Base-by-base conservation (phyloP, 495 filamentous ascomycete genomes). In the Aspergillus cavernicola region DNA sequence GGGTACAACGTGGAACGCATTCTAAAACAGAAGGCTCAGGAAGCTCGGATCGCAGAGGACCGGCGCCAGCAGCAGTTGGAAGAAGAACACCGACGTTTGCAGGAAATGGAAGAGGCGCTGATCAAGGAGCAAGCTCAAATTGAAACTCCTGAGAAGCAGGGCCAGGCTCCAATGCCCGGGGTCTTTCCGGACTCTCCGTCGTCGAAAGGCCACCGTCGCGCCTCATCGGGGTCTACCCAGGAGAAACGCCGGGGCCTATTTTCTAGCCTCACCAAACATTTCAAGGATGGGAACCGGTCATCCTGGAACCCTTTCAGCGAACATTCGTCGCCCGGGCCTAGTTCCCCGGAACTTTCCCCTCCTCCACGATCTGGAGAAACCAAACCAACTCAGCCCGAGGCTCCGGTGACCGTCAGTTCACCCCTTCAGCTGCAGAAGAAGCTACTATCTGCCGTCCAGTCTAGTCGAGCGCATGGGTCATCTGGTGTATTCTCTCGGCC, bases 1-100 rank as follows among this genome's bases (percentile, higher is more conserved):
- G 93, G 93, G 4, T 96, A 93, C 71, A 97, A 99, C 58, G 93
- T 97, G 35, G 88, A 93, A 50, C 84, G 93, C 13, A 96, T 97
- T 60, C 76, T 99, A 16, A 82, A 86, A 26, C 82, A 84, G 28
- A 92, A 90, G 68, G 90, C 85, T 10, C 85, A 86, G 6, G 91
- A 97, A 64, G 85, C 87, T 12, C 79, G 87, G 23, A 84, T 97
- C 59, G 90, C 89, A 5, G 89, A 97, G 58, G 85, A 89, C 59
- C 81, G 87, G 55, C 80, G 87, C 15, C 80, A 85, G 62, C 88
- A 86, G 59, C 83, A 90, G 35, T 53, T 90, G 12, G 89, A 95
- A 39, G 84, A 86, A 45, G 89, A 97, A 63, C 73, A 74, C 39
- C 80, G 81, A 60, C 73, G 69, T 18, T 69, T 84, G 19, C 83